Base-by-base conservation (phyloP, 441 rosid genomes). In the Corymbia calophylla region DNA sequence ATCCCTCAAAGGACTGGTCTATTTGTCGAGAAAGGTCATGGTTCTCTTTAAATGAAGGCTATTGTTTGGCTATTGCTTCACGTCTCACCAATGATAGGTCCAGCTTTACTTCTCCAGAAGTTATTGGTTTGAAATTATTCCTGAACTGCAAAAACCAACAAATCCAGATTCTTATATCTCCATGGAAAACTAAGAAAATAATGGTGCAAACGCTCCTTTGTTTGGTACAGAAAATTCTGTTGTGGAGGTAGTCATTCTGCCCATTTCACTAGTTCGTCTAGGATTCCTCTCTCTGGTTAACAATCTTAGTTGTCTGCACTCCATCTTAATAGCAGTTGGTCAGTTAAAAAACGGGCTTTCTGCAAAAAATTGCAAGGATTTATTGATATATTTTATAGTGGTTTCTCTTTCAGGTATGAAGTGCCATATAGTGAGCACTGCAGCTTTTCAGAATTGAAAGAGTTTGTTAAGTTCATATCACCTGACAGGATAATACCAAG, bases 401-500 rank as follows among this genome's bases (percentile, higher is more conserved):
- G 84, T 12, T 44, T 54, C 86, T 87, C 86, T 64, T 88, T 87
- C 93, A 98, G 99, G 93, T 98, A 97, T 56, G 99, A 97, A 92
- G 99, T 98, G 87, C 99, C 99, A 62, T 98, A 97, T 53, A 97
- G 99, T 58, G 99, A 98, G 93, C 99, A 98, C 91, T 90, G 96
- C 93, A 96, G 99, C 94, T 98, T 95, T 90, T 91, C 95, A 7
- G 99, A 98, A 90, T 95, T 98, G 21, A 93, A 70, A 91, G 99
- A 97, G 89, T 98, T 97, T 93, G 98, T 98, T 92, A 90, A 96
- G 93, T 91, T 94, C 60, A 90, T 95, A 53, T 95, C 97, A 73
- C 99, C 99, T 17, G 94, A 94, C 90, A 95, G 89, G 66, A 95
- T 98, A 88, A 95, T 96, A 91, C 99, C 99, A 31, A 95, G 99